Conservation (phyloP, 192 early-diverging fungal species). For the Backusella liffmaniae region DNA sequence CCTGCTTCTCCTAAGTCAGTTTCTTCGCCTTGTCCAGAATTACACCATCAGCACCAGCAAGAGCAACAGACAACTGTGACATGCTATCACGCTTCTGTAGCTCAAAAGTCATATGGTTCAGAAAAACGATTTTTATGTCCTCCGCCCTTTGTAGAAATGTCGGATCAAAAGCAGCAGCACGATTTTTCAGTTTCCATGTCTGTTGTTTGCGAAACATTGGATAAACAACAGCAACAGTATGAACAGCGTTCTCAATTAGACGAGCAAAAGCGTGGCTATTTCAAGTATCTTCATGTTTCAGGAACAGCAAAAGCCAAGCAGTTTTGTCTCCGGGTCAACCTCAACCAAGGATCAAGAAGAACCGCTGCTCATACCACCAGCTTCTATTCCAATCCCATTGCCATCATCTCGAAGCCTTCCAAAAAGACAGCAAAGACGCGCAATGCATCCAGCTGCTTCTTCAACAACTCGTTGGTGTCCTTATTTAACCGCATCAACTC, state of each 20-base stretch:
- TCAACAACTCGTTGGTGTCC: constrained; percentile 71
- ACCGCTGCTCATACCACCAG: constrained; percentile 47
- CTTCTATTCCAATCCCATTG: constrained; percentile 71
- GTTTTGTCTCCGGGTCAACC: constrained; percentile 68
- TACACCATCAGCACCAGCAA: constrained; percentile 11
- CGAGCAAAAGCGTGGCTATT: constrained; percentile 58
- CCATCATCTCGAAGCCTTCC: constrained; percentile 91
- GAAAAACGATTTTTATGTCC: constrained; percentile 87
- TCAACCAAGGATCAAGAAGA: constrained; percentile 35
- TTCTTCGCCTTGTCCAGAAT: neutral
- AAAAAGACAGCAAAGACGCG: constrained; percentile 87
- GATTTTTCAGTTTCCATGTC: constrained; percentile 29
- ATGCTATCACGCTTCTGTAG: constrained; percentile 78
- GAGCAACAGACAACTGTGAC: constrained; percentile 70
- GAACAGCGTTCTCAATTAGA: constrained; percentile 51
- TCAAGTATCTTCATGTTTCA: constrained; percentile 76
- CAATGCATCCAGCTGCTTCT: constrained; percentile 75
- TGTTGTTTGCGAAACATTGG: constrained; percentile 33
- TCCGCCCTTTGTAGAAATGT: constrained; percentile 61
- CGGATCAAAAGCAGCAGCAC: constrained; percentile 45
- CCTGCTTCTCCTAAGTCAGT: neutral
- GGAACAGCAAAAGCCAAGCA: constrained; percentile 80
- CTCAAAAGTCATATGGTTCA: constrained; percentile 92
- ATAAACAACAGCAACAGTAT: constrained; percentile 28
- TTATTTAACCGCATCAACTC: constrained; percentile 92